These are phyloP conservation scores for Trichoderma sp. DNA, from an alignment of 2,329 filamentous ascomycete genomes.

Conservation along the genomic window DNA sequence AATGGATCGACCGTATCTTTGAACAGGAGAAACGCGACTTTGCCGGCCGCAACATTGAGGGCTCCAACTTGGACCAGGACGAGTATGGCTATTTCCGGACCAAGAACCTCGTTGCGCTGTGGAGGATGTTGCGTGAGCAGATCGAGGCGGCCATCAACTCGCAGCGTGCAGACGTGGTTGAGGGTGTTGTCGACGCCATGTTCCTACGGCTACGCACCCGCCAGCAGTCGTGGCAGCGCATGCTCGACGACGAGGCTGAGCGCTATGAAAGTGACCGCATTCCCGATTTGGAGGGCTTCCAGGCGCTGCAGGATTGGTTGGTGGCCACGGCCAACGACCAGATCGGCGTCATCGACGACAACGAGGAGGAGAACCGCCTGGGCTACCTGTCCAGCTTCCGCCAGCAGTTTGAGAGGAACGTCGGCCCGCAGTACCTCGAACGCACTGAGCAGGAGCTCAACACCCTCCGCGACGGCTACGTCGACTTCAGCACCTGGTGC, in stretches of 20 bases:
- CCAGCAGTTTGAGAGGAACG: slow-evolving; percentile 76
- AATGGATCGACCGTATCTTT: slow-evolving; percentile 97
- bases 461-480: slow-evolving; percentile 82
- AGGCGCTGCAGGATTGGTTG: slow-evolving; percentile 91
- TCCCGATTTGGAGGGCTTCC: slow-evolving; percentile 65
- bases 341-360: slow-evolving; percentile 96
- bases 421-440: slow-evolving; percentile 78
- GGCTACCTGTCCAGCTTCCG: slow-evolving; percentile 87
- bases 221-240: slow-evolving; percentile 82
- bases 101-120: slow-evolving; percentile 89
- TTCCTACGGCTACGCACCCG: slow-evolving; percentile 80
- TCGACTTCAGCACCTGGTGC: slow-evolving; percentile 92
- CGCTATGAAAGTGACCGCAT: slow-evolving; percentile 65
- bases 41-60: slow-evolving; percentile 71
- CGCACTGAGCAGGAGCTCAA: slow-evolving; percentile 73
- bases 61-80: slow-evolving; percentile 77
- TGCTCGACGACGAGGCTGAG: slow-evolving; percentile 81
- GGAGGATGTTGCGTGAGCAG: slow-evolving; percentile 96
- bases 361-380: slow-evolving; percentile 70
- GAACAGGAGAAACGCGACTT: slow-evolving; percentile 80
- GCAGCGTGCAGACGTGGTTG: slow-evolving; percentile 83
- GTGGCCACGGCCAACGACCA: slow-evolving; percentile 97
- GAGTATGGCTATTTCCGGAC: slow-evolving; percentile 90
- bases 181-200: slow-evolving; percentile 96
- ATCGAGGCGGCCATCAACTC: slow-evolving; percentile 82